Evolutionary conservation across 768 basidiomycete species (phyloP).

Genomic region (Agrocybe chaxingu): DNA sequence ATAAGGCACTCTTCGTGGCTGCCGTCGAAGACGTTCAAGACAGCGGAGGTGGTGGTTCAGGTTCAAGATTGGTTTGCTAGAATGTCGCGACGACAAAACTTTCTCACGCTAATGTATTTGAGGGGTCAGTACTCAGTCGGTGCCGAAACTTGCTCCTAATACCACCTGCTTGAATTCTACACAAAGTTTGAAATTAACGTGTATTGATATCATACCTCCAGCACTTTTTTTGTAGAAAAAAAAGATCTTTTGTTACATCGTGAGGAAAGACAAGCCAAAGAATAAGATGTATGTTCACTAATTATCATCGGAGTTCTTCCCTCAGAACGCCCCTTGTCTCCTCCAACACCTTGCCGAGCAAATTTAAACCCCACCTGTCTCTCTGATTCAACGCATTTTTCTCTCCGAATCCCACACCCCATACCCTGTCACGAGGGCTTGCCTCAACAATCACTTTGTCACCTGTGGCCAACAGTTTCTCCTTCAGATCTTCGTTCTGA

Average conservation of each 20-base stretch:
- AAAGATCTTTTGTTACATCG: no score
- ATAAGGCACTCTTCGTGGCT: no score
- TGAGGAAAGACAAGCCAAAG: neutral
- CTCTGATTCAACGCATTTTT: conserved; percentile 40
- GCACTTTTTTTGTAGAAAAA: no score
- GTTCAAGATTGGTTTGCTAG: neutral
- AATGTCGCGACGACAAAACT: no score
- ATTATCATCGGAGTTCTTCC: conserved; percentile 19
- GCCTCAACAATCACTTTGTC: conserved; percentile 51
- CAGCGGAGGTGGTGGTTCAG: conserved; percentile 2
- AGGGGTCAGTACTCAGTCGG: no score
- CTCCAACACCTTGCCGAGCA: conserved; percentile 48
- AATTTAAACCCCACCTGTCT: conserved; percentile 54
- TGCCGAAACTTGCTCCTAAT: no score
- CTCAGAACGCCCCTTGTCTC: conserved; percentile 33
- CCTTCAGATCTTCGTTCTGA: conserved; percentile 39
- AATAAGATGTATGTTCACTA: conserved; percentile 6
- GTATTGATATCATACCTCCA: no score
- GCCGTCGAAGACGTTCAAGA: no score
- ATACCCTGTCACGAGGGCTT: conserved; percentile 58
- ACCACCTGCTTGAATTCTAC: no score
- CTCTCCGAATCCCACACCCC: conserved; percentile 58
- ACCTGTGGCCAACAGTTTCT: conserved; percentile 44
- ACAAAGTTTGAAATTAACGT: no score
- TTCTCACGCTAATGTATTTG: no score